Conservation (phyloP, 352 stramenopile genomes). For the Phytophthora macrochlamydospora region DNA sequence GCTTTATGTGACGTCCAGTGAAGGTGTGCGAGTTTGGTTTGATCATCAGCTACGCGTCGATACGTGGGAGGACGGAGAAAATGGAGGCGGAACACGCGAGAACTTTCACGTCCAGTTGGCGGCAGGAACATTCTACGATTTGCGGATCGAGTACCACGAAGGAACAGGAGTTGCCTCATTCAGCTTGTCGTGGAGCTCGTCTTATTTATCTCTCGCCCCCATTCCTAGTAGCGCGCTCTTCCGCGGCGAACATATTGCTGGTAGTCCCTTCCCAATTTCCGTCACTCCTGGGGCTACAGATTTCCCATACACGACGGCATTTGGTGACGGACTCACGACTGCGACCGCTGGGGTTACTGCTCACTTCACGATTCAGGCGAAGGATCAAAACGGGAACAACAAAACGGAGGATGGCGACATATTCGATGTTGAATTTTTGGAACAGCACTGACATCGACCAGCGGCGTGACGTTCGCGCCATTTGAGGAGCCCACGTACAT, state of each 20-base stretch:
- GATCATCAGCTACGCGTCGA: constrained; percentile 94
- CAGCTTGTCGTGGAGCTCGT: constrained; percentile 92
- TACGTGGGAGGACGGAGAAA: constrained; percentile 78
- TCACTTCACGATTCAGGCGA: constrained; percentile 94
- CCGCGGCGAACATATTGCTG: constrained; percentile 91
- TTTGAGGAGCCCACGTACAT: constrained; percentile 86
- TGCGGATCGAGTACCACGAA: constrained; percentile 96
- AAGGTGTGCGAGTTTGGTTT: constrained; percentile 93
- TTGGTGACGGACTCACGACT: constrained; percentile 69
- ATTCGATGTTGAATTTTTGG: constrained; percentile 76
- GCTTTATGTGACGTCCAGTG: constrained; percentile 92
- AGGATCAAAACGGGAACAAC: constrained; percentile 93
- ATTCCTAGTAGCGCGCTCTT: constrained; percentile 88
- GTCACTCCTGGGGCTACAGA: constrained; percentile 94
- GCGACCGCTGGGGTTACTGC: constrained; percentile 87
- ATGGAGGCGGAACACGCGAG: constrained; percentile 44
- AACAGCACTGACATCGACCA: constrained; percentile 22
- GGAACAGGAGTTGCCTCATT: constrained; percentile 90
- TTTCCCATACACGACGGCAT: constrained; percentile 95
- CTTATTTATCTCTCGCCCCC: constrained; percentile 82
- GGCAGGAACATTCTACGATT: constrained; percentile 88
- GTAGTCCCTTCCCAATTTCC: constrained; percentile 90
- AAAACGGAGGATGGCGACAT: constrained; percentile 81
- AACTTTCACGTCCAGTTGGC: constrained; percentile 79
- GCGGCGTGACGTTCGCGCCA: constrained; percentile 46